phyloP scores from a whole-genome alignment of 2,329 filamentous ascomycete genomes.

The Hawksworthiomyces lignivorus region DNA sequence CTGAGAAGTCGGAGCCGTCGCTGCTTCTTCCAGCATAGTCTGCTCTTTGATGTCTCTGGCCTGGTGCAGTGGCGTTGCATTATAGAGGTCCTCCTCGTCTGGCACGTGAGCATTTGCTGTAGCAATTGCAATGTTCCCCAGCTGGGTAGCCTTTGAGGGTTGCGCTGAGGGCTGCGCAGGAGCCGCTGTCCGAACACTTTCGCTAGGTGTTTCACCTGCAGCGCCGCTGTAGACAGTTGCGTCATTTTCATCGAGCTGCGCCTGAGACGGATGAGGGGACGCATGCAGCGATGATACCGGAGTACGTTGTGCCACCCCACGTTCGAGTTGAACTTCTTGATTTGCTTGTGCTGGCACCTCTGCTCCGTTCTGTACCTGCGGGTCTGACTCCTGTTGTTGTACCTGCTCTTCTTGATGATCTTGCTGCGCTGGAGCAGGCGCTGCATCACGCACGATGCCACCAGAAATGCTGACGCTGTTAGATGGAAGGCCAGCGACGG shows the following conservation, averaged over 20 bases:
- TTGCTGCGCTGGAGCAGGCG: background rate
- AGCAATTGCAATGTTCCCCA: slow-evolving; percentile 1
- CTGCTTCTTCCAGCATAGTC: background rate
- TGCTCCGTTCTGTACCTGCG: too few relatives aligned
- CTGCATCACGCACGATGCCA: background rate
- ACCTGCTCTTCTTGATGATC: too few relatives aligned
- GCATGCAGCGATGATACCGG: slow-evolving; percentile 10
- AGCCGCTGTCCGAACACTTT: background rate
- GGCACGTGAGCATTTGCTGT: slow-evolving; percentile 3
- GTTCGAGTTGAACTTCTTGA: too few relatives aligned
- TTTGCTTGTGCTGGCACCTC: too few relatives aligned
- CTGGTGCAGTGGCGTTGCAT: slow-evolving; percentile 22
- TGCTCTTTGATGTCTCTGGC: slow-evolving; percentile 9
- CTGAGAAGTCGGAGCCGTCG: too few relatives aligned
- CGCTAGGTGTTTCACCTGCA: too few relatives aligned
- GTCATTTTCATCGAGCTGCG: slow-evolving; percentile 2
- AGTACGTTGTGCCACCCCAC: too few relatives aligned
- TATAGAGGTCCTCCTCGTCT: slow-evolving; percentile 27
- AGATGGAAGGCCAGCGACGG: background rate
- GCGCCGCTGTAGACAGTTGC: background rate
- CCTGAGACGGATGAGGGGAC: slow-evolving; percentile 5
- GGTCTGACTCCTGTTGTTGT: background rate
- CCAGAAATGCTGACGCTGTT: background rate
- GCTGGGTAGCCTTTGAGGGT: background rate
- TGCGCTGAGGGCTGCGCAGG: background rate